phyloP scores from a whole-genome alignment of 305 asterid species.

The Solanum hybrid region DNA sequence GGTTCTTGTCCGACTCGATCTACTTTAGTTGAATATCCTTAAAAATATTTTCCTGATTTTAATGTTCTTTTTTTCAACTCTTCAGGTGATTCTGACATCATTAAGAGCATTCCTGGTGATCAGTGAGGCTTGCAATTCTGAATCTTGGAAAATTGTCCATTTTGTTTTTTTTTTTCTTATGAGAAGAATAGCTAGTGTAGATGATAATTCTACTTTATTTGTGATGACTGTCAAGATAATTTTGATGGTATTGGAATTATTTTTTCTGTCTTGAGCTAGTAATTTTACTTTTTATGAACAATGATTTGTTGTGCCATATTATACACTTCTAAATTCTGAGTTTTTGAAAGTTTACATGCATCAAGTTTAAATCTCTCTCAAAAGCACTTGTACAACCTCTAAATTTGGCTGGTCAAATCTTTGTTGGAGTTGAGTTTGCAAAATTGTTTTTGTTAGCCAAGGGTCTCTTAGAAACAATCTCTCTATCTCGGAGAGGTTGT shows the following conservation, averaged over 20 bases:
- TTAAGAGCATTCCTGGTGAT: slow-evolving; percentile 25
- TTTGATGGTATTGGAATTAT: neutral
- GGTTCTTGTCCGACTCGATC: neutral
- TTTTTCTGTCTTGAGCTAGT: neutral
- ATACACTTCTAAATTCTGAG: neutral
- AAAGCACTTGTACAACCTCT: neutral
- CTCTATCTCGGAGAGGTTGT: neutral
- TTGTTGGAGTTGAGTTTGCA: neutral
- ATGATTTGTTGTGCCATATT: neutral
- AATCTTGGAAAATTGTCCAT: neutral
- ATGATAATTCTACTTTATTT: neutral
- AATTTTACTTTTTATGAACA: neutral
- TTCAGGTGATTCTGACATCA: slow-evolving; percentile 36
- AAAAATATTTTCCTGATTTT: neutral
- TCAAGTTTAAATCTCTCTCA: neutral
- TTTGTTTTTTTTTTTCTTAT: neutral
- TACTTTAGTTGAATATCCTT: neutral
- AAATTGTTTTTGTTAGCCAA: neutral
- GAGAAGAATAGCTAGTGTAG: slow-evolving; percentile 5
- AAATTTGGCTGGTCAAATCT: neutral
- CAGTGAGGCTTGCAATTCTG: slow-evolving; percentile 10
- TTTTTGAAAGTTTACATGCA: neutral
- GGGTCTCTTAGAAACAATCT: no score
- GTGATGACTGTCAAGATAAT: neutral
- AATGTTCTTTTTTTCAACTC: neutral